Evolutionary conservation across 305 asterid species (phyloP).

Genomic region (Coffea humblotiana): DNA sequence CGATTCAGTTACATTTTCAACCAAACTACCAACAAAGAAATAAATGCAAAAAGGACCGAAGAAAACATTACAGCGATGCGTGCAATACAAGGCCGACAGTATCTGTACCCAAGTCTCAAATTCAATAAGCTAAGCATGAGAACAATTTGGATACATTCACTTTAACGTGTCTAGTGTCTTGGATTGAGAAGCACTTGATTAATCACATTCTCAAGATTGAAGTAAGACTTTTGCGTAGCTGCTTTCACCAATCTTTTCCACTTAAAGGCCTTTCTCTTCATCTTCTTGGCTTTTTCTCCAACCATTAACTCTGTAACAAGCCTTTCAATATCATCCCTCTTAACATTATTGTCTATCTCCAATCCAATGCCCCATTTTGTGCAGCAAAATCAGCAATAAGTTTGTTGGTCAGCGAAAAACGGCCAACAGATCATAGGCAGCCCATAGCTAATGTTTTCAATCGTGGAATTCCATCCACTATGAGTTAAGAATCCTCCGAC

Average conservation of each 20-base stretch:
- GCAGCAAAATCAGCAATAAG: constrained; percentile 45
- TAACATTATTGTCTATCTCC: constrained; percentile 50
- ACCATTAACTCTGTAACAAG: constrained; percentile 43
- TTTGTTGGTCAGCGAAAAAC: constrained; percentile 42
- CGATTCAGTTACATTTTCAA: too few species aligned
- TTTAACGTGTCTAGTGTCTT: too few species aligned
- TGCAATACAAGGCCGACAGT: too few species aligned
- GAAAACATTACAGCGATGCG: too few species aligned
- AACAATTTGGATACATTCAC: too few species aligned
- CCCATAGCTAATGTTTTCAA: constrained; percentile 43
- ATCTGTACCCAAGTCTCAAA: too few species aligned
- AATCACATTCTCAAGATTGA: not conserved
- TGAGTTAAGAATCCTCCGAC: constrained; percentile 36
- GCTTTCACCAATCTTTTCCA: constrained; percentile 43
- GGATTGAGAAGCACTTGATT: not conserved
- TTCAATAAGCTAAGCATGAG: too few species aligned
- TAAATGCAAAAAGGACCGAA: too few species aligned
- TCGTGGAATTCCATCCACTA: constrained; percentile 49
- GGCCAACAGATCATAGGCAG: constrained; percentile 67
- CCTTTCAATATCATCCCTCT: constrained; percentile 39
- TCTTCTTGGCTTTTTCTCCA: constrained; percentile 44
- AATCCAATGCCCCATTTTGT: constrained; percentile 44
- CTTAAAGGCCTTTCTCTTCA: constrained; percentile 40
- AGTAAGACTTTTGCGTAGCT: constrained; percentile 1
- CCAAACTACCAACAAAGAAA: too few species aligned